Base-by-base conservation (phyloP, 257 asterid genomes). In the Solanum megistacrolobum region DNA sequence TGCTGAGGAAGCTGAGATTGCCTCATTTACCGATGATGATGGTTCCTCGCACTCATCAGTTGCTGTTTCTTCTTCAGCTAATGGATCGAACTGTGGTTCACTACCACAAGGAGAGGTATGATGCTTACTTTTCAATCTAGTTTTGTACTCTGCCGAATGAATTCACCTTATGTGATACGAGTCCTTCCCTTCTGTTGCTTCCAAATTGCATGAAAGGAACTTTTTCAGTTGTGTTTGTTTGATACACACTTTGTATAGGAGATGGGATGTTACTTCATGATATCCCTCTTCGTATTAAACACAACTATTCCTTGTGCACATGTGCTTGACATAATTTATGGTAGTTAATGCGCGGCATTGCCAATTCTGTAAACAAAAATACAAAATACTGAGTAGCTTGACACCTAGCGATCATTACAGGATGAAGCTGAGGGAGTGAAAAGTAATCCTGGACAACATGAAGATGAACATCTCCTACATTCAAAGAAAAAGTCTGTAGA, bases 1-100 rank as follows among this genome's bases (percentile, higher is more conserved):
- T 86, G 92, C 94, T 27, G 97, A 96, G 88, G 99, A 95, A 91
- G 94, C 98, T 84, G 98, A 93, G 88, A 86, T 88, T 72, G 92
- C 92, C 69, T 92, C 96, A 14, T 90, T 87, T 82, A 90, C 98
- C 3, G 98, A 94, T 87, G 98, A 95, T 90, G 98, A 94, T 91
- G 93, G 88, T 88, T 94, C 98, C 72, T 93, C 96, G 18, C 97
- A 94, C 88, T 93, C 98, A 5, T 95, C 98, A 6, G 87, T 86
- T 86, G 92, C 91, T 87, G 93, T 88, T 92, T 88, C 94, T 87
- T 94, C 94, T 89, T 90, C 92, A 27, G 92, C 93, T 46, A 89
- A 89, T 84, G 97, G 93, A 78, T 92, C 96, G 81, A 93, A 89
- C 88, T 95, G 92, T 78, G 91, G 93, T 84, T 93, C 93, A 83